Percentiles rank a stretch among this genome's conserved stretches.
Conservation (phyloP, 805 yeast genomes). For the Nakazawaea holstii region DNA sequence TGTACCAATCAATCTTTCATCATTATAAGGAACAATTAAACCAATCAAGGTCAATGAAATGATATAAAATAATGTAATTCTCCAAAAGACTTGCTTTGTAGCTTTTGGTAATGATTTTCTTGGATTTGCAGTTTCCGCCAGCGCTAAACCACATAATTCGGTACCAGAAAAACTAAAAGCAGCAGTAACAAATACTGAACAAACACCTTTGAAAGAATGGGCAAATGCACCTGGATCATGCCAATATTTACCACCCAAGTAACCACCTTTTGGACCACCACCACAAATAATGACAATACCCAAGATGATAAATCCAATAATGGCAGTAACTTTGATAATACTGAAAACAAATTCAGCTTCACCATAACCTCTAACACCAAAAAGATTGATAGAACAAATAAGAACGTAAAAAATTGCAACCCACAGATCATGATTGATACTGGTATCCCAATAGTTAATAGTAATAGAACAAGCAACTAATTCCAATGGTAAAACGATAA, state of each 20-base stretch:
- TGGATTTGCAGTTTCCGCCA: constrained; percentile 61
- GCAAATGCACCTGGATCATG: constrained; percentile 53
- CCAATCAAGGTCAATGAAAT: constrained; percentile 50
- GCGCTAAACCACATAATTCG: constrained; percentile 60
- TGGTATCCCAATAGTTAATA: constrained; percentile 40
- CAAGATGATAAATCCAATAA: constrained; percentile 52
- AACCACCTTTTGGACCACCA: constrained; percentile 50
- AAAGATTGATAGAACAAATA: constrained; percentile 46
- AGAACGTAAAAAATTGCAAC: constrained; percentile 49
- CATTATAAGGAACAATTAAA: constrained; percentile 54
- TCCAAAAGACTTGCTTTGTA: constrained; percentile 60
- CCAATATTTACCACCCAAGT: constrained; percentile 58
- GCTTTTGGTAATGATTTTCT: constrained; percentile 59
- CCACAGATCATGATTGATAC: constrained; percentile 46
- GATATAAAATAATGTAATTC: constrained; percentile 55
- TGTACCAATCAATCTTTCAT: constrained; percentile 42
- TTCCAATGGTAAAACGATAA: constrained; percentile 48
- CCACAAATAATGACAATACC: constrained; percentile 54
- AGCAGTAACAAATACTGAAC: constrained; percentile 58
- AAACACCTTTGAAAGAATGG: constrained; percentile 55
- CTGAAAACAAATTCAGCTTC: constrained; percentile 62
- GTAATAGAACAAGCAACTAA: constrained; percentile 51
- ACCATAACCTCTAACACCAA: constrained; percentile 65
- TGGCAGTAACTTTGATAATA: constrained; percentile 48
- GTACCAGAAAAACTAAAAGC: constrained; percentile 64